phyloP scores from a whole-genome alignment of 2,329 filamentous ascomycete species.

The Chaetomium globosum region DNA sequence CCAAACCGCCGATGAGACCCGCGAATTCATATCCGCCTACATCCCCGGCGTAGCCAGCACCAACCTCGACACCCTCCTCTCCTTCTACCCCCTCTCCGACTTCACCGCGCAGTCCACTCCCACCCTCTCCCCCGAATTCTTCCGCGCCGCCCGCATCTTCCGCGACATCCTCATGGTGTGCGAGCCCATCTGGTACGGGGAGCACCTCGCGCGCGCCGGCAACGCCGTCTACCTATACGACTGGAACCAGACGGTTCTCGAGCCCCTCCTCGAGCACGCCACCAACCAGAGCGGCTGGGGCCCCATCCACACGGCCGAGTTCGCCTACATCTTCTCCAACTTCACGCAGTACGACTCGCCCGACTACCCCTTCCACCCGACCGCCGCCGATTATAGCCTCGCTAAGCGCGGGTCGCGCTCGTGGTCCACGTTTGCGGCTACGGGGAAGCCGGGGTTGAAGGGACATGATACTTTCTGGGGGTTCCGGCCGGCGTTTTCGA shows the following conservation, averaged over 20 bases:
- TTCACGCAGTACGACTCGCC: constrained; percentile 1
- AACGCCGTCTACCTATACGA: constrained; percentile 20
- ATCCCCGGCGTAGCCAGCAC: constrained; percentile 33
- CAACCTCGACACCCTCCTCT: constrained; percentile 38
- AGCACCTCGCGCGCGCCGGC: constrained; percentile 11
- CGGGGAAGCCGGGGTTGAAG: background rate
- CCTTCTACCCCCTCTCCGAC: constrained; percentile 36
- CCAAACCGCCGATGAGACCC: constrained; percentile 28
- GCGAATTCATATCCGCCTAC: constrained; percentile 36
- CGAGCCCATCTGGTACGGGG: constrained; percentile 10
- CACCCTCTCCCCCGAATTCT: constrained; percentile 36
- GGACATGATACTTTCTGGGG: constrained; percentile 10
- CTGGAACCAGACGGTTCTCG: constrained; percentile 21
- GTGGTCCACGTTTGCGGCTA: constrained; percentile 13
- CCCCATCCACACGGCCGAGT: constrained; percentile 12
- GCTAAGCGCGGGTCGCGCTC: background rate
- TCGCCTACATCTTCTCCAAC: constrained; percentile 20
- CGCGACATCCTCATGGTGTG: constrained; percentile 37
- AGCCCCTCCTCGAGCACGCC: constrained; percentile 11
- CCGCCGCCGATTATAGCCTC: background rate
- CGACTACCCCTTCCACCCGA: constrained; percentile 1
- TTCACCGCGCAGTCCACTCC: constrained; percentile 34
- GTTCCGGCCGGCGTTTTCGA: background rate
- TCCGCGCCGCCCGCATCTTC: constrained; percentile 34
- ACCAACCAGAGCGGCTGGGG: background rate